A percentile compares a stretch with the other conserved stretches of the same genome.
Evolutionary conservation across 345 rosid genomes (phyloP).

Genomic region (Syzygium oleosum): DNA sequence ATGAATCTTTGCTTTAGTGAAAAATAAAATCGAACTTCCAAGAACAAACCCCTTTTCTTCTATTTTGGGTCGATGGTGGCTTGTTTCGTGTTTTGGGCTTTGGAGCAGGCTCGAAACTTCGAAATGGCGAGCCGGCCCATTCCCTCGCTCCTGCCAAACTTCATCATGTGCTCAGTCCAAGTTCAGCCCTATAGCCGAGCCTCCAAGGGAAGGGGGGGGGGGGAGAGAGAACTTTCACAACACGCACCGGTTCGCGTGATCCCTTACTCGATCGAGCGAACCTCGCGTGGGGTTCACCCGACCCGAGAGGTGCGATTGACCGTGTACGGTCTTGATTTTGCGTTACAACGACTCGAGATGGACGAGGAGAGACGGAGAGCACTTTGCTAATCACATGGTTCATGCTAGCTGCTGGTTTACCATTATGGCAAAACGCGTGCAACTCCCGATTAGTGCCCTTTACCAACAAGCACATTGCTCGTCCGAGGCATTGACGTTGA

Average conservation of each 20-base stretch:
- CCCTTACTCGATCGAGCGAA: not conserved
- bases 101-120: not conserved
- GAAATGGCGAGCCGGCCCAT: not conserved
- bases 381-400: too few relatives aligned
- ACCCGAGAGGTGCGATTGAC: not conserved
- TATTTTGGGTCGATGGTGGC: not conserved
- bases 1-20: not conserved
- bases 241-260: not conserved
- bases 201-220: not conserved
- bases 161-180: not conserved
- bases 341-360: not conserved
- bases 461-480: not conserved
- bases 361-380: not conserved
- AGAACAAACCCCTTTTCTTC: not conserved
- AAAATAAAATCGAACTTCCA: not conserved
- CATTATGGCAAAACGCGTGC: not conserved
- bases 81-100: not conserved
- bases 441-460: not conserved
- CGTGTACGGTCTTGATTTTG: not conserved
- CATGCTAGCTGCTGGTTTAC: too few relatives aligned
- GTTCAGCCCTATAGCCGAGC: not conserved
- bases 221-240: not conserved
- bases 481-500: not conserved
- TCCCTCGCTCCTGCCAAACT: not conserved
- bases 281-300: not conserved